Evolutionary conservation across 371 early-diverging fungal genomes (phyloP), one percentile per base, ranked within the genome.

Genomic region (Mortierella sp.): DNA sequence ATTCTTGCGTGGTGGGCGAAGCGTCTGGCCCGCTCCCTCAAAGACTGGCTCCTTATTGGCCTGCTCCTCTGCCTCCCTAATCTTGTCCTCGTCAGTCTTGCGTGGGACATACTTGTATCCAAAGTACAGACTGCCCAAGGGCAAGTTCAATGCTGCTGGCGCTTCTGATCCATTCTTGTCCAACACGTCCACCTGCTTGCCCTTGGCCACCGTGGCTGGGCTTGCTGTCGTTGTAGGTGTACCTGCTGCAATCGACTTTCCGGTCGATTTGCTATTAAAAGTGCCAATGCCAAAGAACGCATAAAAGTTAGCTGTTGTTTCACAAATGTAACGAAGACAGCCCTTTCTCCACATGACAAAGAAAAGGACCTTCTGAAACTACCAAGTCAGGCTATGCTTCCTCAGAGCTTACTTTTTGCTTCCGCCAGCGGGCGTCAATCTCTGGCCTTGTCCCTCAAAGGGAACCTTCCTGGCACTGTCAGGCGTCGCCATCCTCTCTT

Each of bases 41-140:
- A 87, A 87, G 19, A 74, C 76, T 0, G 80, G 82, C 51, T 81
- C 83, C 75, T 82, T 51, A 67, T 73, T 80, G 24, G 75, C 69
- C 43, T 54, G 40, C 43, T 79, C 78, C 8, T 64, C 75, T 0
- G 76, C 86, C 24, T 51, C 76, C 11, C 24, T 75, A 28, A 73
- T 72, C 26, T 77, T 77, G 5, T 86, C 88, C 28, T 86, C 81
- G 1, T 53, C 81, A 4, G 88, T 76, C 70, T 87, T 86, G 26
- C 91, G 90, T 14, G 92, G 90, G 53, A 93, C 79, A 28, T 93
- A 80, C 11, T 90, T 89, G 82, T 92, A 96, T 0, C 98, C 99
- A 90, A 99, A 98, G 82, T 95, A 99, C 50, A 99, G 90, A 51
- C 94, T 95, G 8, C 98, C 98, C 71, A 96, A 90, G 0, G 99